Evolutionary conservation across 2,329 filamentous ascomycete genomes (phyloP).

Genomic region (Blumeria hordei): DNA sequence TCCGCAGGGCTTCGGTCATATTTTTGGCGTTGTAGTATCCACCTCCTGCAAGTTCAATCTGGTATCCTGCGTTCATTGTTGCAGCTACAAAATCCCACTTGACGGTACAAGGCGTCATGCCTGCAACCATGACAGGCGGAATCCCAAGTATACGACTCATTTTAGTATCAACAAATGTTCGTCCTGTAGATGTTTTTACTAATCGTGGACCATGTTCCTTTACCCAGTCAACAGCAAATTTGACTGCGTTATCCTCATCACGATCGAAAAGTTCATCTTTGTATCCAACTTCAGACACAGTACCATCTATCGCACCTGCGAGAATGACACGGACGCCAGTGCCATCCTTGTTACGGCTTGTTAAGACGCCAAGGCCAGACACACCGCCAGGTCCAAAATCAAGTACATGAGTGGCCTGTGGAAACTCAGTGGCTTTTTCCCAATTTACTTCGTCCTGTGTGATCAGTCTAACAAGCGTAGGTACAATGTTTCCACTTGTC

Average conservation of each 20-base stretch:
- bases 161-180: conserved; percentile 89
- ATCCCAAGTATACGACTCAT: conserved; percentile 72
- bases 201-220: conserved; percentile 88
- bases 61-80: conserved; percentile 87
- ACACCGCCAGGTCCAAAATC: conserved; percentile 96
- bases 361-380: conserved; percentile 83
- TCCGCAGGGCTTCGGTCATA: conserved; percentile 61
- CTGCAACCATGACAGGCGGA: conserved; percentile 72
- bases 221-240: conserved; percentile 92
- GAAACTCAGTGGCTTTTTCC: conserved; percentile 85
- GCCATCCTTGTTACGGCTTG: conserved; percentile 97
- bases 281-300: conserved; percentile 78
- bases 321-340: conserved; percentile 92
- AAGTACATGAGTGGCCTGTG: conserved; percentile 73
- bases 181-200: conserved; percentile 66
- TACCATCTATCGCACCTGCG: conserved; percentile 77
- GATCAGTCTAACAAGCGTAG: conserved; percentile 72
- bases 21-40: conserved; percentile 66
- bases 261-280: conserved; percentile 95
- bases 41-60: conserved; percentile 73
- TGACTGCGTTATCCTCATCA: conserved; percentile 82
- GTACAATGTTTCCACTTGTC: conserved; percentile 57
- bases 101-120: conserved; percentile 81
- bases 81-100: conserved; percentile 80
- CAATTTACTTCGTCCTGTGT: conserved; percentile 86